phyloP scores from a whole-genome alignment of 2,329 filamentous ascomycete species.

The Nigrospora oryzae region DNA sequence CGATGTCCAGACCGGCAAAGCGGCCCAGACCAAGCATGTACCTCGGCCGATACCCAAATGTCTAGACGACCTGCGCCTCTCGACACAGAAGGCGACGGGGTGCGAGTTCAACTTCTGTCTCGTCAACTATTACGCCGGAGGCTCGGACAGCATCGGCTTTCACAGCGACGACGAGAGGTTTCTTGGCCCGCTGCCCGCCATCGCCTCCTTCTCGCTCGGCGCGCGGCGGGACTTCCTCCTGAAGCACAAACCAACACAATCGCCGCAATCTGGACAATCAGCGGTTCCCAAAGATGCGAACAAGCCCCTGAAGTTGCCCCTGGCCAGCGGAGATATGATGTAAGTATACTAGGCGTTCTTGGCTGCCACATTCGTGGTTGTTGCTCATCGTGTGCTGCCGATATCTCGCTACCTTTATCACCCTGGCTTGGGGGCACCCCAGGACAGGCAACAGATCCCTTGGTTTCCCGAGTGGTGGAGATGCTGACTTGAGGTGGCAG shows the following conservation, averaged over 20 bases:
- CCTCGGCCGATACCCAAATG: constrained; percentile 67
- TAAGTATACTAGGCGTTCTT: no score
- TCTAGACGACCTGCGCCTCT: constrained; percentile 52
- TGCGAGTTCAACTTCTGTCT: constrained; percentile 69
- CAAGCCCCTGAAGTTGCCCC: constrained; percentile 38
- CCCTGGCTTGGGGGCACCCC: no score
- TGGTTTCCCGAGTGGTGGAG: no score
- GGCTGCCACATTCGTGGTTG: no score
- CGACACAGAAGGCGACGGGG: constrained; percentile 59
- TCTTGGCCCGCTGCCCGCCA: constrained; percentile 58
- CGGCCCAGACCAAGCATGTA: constrained; percentile 38
- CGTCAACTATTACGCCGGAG: constrained; percentile 77
- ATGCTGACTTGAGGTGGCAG: no score
- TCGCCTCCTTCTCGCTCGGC: constrained; percentile 68
- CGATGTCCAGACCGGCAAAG: constrained; percentile 9
- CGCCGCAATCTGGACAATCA: constrained; percentile 10
- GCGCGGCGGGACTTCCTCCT: constrained; percentile 67
- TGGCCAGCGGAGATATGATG: constrained; percentile 68
- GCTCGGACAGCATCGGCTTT: constrained; percentile 68
- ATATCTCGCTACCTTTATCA: no score
- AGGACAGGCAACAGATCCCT: no score
- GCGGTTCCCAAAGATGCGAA: constrained; percentile 18
- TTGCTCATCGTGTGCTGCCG: no score
- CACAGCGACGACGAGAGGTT: constrained; percentile 78
- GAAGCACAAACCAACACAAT: constrained; percentile 61